A percentile compares a stretch with the other conserved stretches of the same genome.
phyloP scores from a whole-genome alignment of 2,329 filamentous ascomycete genomes.

The Talaromyces piceae region DNA sequence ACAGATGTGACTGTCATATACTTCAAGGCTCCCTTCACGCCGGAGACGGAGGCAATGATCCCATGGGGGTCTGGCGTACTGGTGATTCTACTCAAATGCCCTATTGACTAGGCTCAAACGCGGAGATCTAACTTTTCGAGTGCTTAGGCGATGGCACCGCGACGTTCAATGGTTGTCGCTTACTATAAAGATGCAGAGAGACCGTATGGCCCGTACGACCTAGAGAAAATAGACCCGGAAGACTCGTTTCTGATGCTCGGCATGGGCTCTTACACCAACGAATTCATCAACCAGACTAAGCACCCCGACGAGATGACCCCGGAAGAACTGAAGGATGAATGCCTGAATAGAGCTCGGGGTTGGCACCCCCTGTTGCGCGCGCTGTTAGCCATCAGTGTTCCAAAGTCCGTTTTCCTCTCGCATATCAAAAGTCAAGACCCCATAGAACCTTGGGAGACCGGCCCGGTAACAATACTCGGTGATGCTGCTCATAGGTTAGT shows the following conservation, averaged over 20 bases:
- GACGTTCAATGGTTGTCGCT: not conserved
- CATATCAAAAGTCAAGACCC: not conserved
- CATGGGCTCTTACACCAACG: not conserved
- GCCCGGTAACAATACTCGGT: not conserved
- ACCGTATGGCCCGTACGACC: not conserved
- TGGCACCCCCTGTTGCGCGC: not conserved
- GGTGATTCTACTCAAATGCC: not conserved
- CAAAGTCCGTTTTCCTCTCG: not conserved
- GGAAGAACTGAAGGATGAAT: not conserved
- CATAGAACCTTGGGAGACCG: not conserved
- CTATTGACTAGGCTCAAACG: not conserved
- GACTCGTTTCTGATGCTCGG: not conserved
- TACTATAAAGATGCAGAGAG: not conserved
- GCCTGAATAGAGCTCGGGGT: not conserved
- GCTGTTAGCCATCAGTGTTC: not conserved
- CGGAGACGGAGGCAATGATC: constrained; percentile 9
- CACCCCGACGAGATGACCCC: not conserved
- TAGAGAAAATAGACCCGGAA: not conserved
- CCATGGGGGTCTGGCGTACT: not conserved
- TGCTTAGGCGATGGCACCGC: not conserved
- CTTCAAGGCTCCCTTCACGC: constrained; percentile 29
- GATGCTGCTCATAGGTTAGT: not conserved
- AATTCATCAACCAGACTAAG: not conserved
- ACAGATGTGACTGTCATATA: constrained; percentile 33
- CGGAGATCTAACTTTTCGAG: not conserved